phyloP scores from a whole-genome alignment of 768 basidiomycete genomes.

The Agaricus subrufescens region DNA sequence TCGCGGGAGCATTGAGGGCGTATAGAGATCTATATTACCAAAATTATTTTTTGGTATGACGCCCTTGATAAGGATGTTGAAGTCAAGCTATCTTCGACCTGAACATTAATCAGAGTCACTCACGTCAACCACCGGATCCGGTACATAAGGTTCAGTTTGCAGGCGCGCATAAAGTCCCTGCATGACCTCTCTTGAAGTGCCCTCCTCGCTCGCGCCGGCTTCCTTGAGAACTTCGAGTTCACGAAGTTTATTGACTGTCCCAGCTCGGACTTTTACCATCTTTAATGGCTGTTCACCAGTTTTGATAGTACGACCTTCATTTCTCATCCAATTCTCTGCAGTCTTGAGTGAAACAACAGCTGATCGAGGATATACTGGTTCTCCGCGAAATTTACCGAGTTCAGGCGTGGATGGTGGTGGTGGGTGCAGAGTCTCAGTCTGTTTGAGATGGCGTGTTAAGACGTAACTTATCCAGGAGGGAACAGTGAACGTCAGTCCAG shows the following conservation, averaged over 20 bases:
- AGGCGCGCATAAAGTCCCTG: conserved; percentile 83
- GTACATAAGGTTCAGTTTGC: conserved; percentile 81
- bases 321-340: conserved; percentile 92
- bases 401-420: conserved; percentile 57
- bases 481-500: not conserved
- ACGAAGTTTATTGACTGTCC: conserved; percentile 73
- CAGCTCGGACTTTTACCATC: conserved; percentile 79
- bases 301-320: conserved; percentile 65
- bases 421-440: conserved; percentile 82
- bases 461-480: conserved; percentile 38
- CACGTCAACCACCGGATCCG: conserved; percentile 82
- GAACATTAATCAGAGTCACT: conserved; percentile 21
- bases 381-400: conserved; percentile 89
- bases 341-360: conserved; percentile 85
- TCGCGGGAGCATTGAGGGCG: conserved; percentile 87
- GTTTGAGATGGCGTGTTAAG: conserved; percentile 81
- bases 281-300: conserved; percentile 84
- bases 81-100: not conserved
- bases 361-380: conserved; percentile 84
- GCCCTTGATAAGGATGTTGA: conserved; percentile 48
- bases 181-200: conserved; percentile 44
- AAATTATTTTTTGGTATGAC: conserved; percentile 93
- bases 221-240: conserved; percentile 52
- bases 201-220: conserved; percentile 26
- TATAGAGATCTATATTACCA: conserved; percentile 96